Evolutionary conservation across 2,329 filamentous ascomycete genomes (phyloP), one percentile per base, ranked within the genome.

Genomic region (Pestalotiopsis sp.): DNA sequence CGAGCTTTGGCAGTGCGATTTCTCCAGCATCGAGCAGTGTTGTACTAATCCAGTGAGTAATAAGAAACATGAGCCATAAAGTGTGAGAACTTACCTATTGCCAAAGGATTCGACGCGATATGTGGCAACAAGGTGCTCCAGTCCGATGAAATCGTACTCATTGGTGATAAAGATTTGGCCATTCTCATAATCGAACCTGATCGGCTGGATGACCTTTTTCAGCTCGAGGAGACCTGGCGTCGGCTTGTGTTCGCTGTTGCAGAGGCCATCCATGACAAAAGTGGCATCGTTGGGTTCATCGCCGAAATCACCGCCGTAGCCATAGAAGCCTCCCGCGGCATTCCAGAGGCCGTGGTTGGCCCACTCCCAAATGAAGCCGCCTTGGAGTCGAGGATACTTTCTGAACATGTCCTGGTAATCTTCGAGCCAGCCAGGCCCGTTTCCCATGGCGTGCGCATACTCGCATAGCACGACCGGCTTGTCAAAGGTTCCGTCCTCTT

Each of bases 321-420:
- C 89, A 70, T 87, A 89, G 73, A 84, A 90, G 0, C 78, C 79
- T 25, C 77, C 72, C 3, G 82, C 80, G 20, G 83, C 80, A 70
- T 83, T 85, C 80, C 82, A 84, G 1, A 90, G 76, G 0, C 88
- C 87, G 66, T 90, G 88, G 78, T 90, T 90, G 0, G 86, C 87
- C 89, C 89, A 91, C 73, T 91, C 89, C 89, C 89, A 91, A 72
- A 91, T 86, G 70, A 86, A 90, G 0, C 91, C 91, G 12, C 91
- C 91, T 74, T 92, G 90, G 0, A 93, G 83, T 2, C 85, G 84
- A 0, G 85, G 85, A 69, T 91, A 82, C 36, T 83, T 83, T 40
- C 87, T 85, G 80, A 93, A 93, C 0, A 85, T 83, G 56, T 89
- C 83, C 63, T 91, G 83, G 69, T 93, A 93, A 70, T 93, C 91